Evolutionary conservation across 768 basidiomycete species (phyloP).

Genomic region (Gymnopilus junonius): DNA sequence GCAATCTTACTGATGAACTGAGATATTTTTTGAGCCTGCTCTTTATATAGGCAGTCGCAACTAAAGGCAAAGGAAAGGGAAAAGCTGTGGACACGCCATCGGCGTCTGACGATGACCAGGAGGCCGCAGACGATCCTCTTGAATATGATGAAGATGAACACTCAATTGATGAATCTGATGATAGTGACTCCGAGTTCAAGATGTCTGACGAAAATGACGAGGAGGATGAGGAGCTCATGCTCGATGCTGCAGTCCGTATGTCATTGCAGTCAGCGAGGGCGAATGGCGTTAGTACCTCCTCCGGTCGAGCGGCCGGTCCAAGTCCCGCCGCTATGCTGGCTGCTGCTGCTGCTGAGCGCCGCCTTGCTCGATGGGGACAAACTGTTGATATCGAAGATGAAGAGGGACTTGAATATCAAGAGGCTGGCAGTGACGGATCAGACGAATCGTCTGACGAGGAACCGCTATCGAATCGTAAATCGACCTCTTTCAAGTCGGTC

Average conservation of each 20-base stretch:
- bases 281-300: conserved; percentile 42
- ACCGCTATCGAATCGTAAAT: conserved; percentile 36
- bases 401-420: conserved; percentile 15
- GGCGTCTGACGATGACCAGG: conserved; percentile 37
- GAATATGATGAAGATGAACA: conserved; percentile 43
- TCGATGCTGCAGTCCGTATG: conserved; percentile 57
- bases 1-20: background rate
- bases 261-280: conserved; percentile 46
- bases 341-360: conserved; percentile 61
- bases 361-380: conserved; percentile 38
- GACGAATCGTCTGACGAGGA: conserved; percentile 29
- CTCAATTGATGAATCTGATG: conserved; percentile 52
- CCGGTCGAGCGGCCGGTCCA: conserved; percentile 36
- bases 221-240: conserved; percentile 57
- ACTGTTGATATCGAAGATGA: conserved; percentile 36
- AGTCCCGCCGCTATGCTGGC: conserved; percentile 45
- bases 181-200: conserved; percentile 65
- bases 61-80: conserved; percentile 39
- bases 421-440: conserved; percentile 33
- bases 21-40: background rate
- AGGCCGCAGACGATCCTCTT: conserved; percentile 35
- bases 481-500: background rate
- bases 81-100: conserved; percentile 31
- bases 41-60: conserved; percentile 8
- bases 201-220: conserved; percentile 36